Conservation (phyloP, 345 rosid genomes). For the Boechera divaricarpa region DNA sequence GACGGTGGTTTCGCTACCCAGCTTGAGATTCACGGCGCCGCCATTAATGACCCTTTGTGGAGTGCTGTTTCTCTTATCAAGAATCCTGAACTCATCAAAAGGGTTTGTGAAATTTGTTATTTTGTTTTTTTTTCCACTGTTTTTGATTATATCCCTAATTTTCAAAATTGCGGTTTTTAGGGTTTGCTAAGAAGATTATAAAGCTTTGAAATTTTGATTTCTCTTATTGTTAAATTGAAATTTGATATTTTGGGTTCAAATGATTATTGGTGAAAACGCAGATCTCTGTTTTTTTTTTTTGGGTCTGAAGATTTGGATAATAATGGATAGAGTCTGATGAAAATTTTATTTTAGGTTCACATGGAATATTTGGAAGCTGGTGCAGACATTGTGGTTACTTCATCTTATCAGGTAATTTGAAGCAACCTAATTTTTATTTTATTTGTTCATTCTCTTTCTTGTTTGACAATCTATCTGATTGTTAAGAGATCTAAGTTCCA, state of each 20-base stretch:
- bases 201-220: not conserved
- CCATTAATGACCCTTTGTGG: conserved; percentile 91
- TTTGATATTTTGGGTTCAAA: not conserved
- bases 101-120: conserved; percentile 45
- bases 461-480: conserved; percentile 21
- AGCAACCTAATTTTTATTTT: not conserved
- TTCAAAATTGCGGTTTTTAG: not conserved
- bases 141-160: not conserved
- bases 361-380: conserved; percentile 92
- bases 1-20: conserved; percentile 98
- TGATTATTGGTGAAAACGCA: not conserved
- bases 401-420: conserved; percentile 83
- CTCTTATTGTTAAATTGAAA: not conserved
- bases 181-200: not conserved
- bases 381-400: conserved; percentile 84
- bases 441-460: conserved; percentile 24
- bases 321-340: not conserved
- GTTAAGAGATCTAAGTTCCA: not conserved
- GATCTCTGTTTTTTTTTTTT: conserved; percentile 9
- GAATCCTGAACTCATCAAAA: conserved; percentile 70
- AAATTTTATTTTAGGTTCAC: conserved; percentile 64
- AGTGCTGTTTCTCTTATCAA: conserved; percentile 86
- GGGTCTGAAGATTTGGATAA: conserved; percentile 17
- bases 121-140: not conserved
- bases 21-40: conserved; percentile 85